Percentiles rank a stretch among this genome's conserved stretches.
Conservation (phyloP, 495 filamentous ascomycete species). For the Rhypophila decipiens region DNA sequence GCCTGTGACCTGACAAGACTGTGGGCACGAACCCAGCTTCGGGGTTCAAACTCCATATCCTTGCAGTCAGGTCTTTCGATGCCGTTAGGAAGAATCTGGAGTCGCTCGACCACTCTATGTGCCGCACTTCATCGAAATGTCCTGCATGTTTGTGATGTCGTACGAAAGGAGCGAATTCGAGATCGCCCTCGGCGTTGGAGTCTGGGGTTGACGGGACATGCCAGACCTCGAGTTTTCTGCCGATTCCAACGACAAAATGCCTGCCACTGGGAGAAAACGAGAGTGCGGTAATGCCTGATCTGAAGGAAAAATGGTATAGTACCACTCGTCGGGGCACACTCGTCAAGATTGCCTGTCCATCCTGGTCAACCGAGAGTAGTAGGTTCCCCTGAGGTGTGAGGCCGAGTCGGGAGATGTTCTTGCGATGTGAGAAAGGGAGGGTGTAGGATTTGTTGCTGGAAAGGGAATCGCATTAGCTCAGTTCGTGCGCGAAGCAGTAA, state of each 20-base stretch:
- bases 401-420: constrained; percentile 82
- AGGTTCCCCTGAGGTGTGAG: constrained; percentile 85
- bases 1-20: constrained; percentile 79
- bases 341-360: constrained; percentile 86
- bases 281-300: constrained; percentile 70
- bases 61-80: constrained; percentile 83
- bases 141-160: constrained; percentile 77
- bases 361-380: constrained; percentile 86
- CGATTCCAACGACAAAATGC: constrained; percentile 81
- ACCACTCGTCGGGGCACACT: constrained; percentile 78
- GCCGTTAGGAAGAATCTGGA: constrained; percentile 89
- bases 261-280: constrained; percentile 88
- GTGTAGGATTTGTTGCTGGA: constrained; percentile 90
- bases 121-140: constrained; percentile 79
- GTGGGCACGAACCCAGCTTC: constrained; percentile 88
- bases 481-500: constrained; percentile 9
- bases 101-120: constrained; percentile 90
- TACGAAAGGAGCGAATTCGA: constrained; percentile 93
- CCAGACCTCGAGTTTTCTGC: constrained; percentile 87
- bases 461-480: constrained; percentile 26
- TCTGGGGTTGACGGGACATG: constrained; percentile 86
- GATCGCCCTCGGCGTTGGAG: constrained; percentile 65
- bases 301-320: constrained; percentile 92
- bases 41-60: constrained; percentile 87
- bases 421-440: constrained; percentile 87